These are phyloP conservation scores for Pascua guehoae DNA, from an alignment of 1,284 basidiomycete genomes.

Conservation along the genomic window DNA sequence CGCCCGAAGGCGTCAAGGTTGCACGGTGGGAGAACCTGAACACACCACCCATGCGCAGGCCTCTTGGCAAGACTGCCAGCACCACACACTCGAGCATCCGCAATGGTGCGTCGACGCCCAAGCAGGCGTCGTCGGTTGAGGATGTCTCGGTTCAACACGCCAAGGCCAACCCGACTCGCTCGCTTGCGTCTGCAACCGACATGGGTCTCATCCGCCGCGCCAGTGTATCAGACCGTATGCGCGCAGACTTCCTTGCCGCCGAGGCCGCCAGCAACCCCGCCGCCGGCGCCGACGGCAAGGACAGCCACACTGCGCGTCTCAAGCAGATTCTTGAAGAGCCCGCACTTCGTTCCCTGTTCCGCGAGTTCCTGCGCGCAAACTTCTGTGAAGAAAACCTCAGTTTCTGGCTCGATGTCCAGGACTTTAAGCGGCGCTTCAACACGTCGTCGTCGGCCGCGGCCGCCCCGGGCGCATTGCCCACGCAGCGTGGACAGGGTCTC, in stretches of 20 bases:
- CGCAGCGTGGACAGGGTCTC: conserved; percentile 56
- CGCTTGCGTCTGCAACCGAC: conserved; percentile 50
- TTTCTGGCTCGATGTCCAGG: conserved; percentile 95
- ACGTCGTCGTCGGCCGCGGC: conserved; percentile 89
- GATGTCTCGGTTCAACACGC: background rate
- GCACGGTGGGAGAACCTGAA: conserved; percentile 68
- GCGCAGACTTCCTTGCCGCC: conserved; percentile 34
- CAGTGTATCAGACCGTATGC: conserved; percentile 71
- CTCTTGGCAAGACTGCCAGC: background rate
- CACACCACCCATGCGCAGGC: too few relatives aligned
- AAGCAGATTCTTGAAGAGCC: conserved; percentile 92
- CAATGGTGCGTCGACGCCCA: too few relatives aligned
- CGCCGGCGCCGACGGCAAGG: conserved; percentile 54
- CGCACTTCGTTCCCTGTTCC: conserved; percentile 80
- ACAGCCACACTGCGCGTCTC: conserved; percentile 86
- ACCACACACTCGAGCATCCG: background rate
- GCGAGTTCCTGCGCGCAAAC: conserved; percentile 88
- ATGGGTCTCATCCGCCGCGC: conserved; percentile 70
- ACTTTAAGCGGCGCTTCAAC: conserved; percentile 92
- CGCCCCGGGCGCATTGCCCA: conserved; percentile 53
- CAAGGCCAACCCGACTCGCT: conserved; percentile 19
- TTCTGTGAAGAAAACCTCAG: conserved; percentile 98
- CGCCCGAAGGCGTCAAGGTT: conserved; percentile 78
- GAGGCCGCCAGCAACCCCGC: conserved; percentile 1
- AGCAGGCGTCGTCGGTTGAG: conserved; percentile 1